Base-by-base conservation (phyloP, 176 grass and related monocot species). In the Zoysia japonica region DNA sequence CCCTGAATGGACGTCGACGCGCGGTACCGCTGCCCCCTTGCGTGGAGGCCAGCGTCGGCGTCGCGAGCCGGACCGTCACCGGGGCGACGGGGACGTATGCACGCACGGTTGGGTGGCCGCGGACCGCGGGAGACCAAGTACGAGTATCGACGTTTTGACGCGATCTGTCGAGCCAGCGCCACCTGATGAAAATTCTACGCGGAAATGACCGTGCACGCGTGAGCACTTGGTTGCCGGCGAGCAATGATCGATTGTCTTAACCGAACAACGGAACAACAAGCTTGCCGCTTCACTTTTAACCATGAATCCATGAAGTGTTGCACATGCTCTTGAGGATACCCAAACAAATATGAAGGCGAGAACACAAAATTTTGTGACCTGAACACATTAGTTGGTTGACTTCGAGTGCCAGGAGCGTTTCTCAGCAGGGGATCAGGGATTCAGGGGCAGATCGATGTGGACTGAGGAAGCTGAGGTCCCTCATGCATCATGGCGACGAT, bases 31-130 rank as follows among this genome's bases (percentile, higher is more conserved):
- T 28, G 28, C 28, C 28, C 28, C 28, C 28, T 0, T 28, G 28
- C 28, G 28, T 28, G 28, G 28, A 28, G 28, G 28, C 28, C 28
- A 28, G 28, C 28, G 28, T 28, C 28, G 28, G 8, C 44, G 7
- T 19, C 44, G 60, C 60, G 70, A 19, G 80, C 69, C 38, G 37
- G 53, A 84, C 61, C 54, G 35, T 54, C 67, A 17, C n/a, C 67
- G 47, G n/a, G 13, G 70, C 9, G 57, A 44, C 17, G 65, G 61
- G 2, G 28, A 7, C 45, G 54, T 40, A 41, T 28, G 6, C 9
- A 39, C 36, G 61, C 61, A 64, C 82, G 12, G 20, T 78, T 53
- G 47, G 54, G 36, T 62, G 63, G 13, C 5, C 63, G 11, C 37
- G 8, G 56, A 8, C n/a, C 9, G 4, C 59, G 59, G 59, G 20